Conservation (phyloP, 2,329 filamentous ascomycete genomes). For the Colletotrichum sp. region DNA sequence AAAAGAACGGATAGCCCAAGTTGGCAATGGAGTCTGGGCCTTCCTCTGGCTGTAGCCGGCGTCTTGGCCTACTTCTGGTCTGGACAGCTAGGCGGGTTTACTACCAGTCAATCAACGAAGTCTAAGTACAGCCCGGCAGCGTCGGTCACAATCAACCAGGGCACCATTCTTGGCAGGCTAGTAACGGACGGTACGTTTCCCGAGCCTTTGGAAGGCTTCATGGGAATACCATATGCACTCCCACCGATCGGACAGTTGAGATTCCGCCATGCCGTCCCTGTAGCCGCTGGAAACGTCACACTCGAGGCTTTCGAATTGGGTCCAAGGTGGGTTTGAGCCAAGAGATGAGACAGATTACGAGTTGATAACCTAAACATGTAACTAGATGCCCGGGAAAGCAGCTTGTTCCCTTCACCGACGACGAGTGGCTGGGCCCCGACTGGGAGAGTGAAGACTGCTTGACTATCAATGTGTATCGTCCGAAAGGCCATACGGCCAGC, state of each 20-base stretch:
- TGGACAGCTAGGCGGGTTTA: not conserved
- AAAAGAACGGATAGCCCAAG: not conserved
- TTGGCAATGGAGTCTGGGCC: not conserved
- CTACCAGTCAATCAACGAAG: not conserved
- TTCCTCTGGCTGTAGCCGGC: not conserved
- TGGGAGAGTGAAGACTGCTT: constrained; percentile 56
- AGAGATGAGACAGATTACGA: fast-evolving
- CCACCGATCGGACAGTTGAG: constrained; percentile 47
- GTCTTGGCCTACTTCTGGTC: not conserved
- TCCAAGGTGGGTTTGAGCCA: constrained; percentile 14
- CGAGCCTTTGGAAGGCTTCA: constrained; percentile 42
- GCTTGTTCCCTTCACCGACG: constrained; percentile 33
- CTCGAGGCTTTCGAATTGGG: constrained; percentile 29
- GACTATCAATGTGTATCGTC: constrained; percentile 56
- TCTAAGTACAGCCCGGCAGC: not conserved
- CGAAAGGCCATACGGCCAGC: constrained; percentile 29
- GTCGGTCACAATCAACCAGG: constrained; percentile 33
- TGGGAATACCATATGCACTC: constrained; percentile 52
- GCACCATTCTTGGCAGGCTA: constrained; percentile 33
- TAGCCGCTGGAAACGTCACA: constrained; percentile 29
- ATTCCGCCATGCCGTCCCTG: constrained; percentile 40
- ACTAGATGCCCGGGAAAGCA: constrained; percentile 33
- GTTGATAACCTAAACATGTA: not conserved
- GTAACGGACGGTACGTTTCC: constrained; percentile 33
- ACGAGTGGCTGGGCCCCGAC: constrained; percentile 32